phyloP scores from a whole-genome alignment of 208 protist genomes.

The Leishmania mexicana region DNA sequence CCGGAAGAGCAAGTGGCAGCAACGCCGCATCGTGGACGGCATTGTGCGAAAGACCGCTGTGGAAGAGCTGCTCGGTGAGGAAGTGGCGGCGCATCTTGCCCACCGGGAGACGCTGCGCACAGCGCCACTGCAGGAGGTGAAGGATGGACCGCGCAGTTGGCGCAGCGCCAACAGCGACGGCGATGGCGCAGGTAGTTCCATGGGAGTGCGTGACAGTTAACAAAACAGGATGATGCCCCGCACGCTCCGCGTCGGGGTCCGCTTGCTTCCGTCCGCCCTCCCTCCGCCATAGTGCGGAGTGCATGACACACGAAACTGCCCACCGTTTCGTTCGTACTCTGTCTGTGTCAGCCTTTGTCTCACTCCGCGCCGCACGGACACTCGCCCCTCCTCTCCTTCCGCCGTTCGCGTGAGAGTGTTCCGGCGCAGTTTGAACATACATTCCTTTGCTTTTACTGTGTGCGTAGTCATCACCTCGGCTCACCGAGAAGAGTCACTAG shows the following conservation, averaged over 20 bases:
- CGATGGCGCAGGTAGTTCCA: not conserved
- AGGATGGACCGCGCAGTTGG: constrained; percentile 42
- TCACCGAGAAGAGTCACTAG: not conserved
- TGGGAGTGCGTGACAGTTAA: not conserved
- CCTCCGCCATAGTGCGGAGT: not conserved
- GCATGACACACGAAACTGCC: not conserved
- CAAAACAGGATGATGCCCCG: not conserved
- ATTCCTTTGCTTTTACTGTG: not conserved
- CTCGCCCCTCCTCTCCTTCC: not conserved
- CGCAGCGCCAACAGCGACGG: constrained; percentile 3
- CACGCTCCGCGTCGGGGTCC: not conserved
- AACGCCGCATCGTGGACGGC: constrained; percentile 29
- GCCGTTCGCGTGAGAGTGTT: not conserved
- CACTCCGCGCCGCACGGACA: not conserved
- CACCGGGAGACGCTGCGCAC: constrained; percentile 47
- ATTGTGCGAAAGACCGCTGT: constrained; percentile 34
- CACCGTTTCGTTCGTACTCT: not conserved
- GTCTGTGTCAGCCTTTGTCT: not conserved
- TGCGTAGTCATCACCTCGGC: not conserved
- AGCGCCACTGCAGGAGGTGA: constrained; percentile 46
- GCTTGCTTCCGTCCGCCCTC: not conserved
- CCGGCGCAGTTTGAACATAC: not conserved
- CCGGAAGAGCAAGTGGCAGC: constrained; percentile 74
- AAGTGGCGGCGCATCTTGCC: constrained; percentile 31
- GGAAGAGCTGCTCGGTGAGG: constrained; percentile 51